Percentiles rank a stretch among this genome's conserved stretches.
Conservation (phyloP, 257 asterid genomes). For the Rhazya stricta region DNA sequence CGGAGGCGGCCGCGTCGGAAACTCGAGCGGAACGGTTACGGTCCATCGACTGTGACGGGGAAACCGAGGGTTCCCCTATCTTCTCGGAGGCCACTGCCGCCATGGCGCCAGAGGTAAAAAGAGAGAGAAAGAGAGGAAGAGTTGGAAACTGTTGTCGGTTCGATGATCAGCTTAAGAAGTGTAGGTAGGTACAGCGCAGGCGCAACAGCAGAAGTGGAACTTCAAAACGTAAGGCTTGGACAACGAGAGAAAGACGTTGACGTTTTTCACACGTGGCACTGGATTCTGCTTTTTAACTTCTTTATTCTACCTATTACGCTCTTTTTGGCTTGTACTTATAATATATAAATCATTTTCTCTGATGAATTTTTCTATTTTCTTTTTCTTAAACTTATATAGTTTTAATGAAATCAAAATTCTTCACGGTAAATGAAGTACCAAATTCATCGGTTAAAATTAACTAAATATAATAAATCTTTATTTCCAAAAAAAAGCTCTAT, state of each 20-base stretch:
- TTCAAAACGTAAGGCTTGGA: background rate
- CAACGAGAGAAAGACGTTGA: background rate
- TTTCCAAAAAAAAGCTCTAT: no score
- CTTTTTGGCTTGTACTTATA: background rate
- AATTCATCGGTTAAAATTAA: no score
- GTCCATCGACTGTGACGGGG: conserved; percentile 48
- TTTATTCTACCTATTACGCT: background rate
- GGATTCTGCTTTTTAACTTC: background rate
- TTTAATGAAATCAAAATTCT: no score
- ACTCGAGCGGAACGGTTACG: conserved; percentile 31
- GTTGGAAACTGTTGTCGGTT: conserved; percentile 7
- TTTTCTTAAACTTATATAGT: no score
- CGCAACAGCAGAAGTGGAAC: background rate
- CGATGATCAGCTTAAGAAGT: background rate
- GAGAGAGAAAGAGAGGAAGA: background rate
- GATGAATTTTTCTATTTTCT: no score
- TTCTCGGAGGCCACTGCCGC: conserved; percentile 56
- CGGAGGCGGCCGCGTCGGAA: conserved; percentile 36
- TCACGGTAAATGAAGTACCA: no score
- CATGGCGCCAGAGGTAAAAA: conserved; percentile 25
- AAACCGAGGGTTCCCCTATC: conserved; percentile 42
- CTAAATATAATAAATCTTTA: no score
- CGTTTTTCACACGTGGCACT: conserved; percentile 5
- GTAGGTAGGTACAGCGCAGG: background rate
- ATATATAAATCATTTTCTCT: no score